A percentile compares a stretch with the other conserved stretches of the same genome.
Evolutionary conservation across 2,329 filamentous ascomycete species (phyloP).

Genomic region (Aspergillus sp.): DNA sequence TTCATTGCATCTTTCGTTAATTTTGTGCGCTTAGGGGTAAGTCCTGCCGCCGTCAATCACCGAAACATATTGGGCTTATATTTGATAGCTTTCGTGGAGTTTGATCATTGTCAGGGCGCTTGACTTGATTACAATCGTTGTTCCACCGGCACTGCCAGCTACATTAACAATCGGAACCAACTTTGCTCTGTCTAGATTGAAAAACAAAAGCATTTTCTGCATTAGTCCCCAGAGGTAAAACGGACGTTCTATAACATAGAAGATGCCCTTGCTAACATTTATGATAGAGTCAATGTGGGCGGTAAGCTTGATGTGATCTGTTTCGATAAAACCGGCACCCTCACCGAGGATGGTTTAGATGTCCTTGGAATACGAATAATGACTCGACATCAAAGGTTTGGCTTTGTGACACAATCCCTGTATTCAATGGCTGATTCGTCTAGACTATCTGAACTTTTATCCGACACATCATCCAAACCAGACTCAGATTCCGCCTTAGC

Average conservation of each 20-base stretch:
- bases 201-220: slow-evolving; percentile 89
- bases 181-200: slow-evolving; percentile 84
- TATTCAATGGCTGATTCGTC: slow-evolving; percentile 15
- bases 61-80: slow-evolving; percentile 19
- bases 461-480: slow-evolving; percentile 57
- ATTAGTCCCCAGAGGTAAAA: slow-evolving; percentile 79
- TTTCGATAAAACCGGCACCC: slow-evolving; percentile 98
- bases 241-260: neutral
- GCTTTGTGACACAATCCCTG: neutral
- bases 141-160: slow-evolving; percentile 89
- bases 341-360: slow-evolving; percentile 94
- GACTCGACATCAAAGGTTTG: slow-evolving; percentile 54
- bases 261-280: slow-evolving; percentile 8
- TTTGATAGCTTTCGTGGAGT: slow-evolving; percentile 69
- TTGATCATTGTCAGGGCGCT: slow-evolving; percentile 88
- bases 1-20: slow-evolving; percentile 92
- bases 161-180: slow-evolving; percentile 96
- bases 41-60: slow-evolving; percentile 13
- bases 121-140: slow-evolving; percentile 95
- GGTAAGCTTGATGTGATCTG: slow-evolving; percentile 95
- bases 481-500: slow-evolving; percentile 57
- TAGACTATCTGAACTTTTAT: slow-evolving; percentile 74
- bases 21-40: slow-evolving; percentile 73
- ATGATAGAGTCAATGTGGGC: slow-evolving; percentile 78
- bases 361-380: slow-evolving; percentile 85